Percentiles rank a stretch among this genome's conserved stretches.
Evolutionary conservation across 140 eudicot genomes (phyloP).

Genomic region (Erigeron philadelphicus): DNA sequence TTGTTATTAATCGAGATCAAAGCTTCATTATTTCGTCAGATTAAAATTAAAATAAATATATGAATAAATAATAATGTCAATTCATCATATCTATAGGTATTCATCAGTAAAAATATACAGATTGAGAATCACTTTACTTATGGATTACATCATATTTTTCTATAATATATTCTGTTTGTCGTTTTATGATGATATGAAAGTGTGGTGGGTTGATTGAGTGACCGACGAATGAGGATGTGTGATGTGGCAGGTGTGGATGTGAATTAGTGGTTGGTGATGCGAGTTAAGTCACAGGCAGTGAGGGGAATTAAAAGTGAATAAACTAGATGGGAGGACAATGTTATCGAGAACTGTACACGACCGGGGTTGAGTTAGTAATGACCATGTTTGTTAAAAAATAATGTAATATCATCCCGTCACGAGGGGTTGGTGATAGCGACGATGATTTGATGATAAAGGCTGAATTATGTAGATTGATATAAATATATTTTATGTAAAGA

Average conservation of each 20-base stretch:
- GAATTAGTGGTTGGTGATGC: constrained; percentile 15
- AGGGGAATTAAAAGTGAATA: constrained; percentile 14
- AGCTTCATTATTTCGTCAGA: constrained; percentile 33
- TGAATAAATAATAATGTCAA: constrained; percentile 17
- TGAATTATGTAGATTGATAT: too few relatives aligned
- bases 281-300: constrained; percentile 19
- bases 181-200: constrained; percentile 19
- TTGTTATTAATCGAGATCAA: constrained; percentile 29
- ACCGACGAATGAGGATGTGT: constrained; percentile 9
- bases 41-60: constrained; percentile 13
- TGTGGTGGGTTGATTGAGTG: background rate
- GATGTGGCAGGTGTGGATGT: background rate
- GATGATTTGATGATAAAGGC: too few relatives aligned
- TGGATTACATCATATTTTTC: background rate
- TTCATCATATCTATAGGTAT: too few relatives aligned
- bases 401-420: too few relatives aligned
- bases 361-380: constrained; percentile 25
- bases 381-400: background rate
- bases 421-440: too few relatives aligned
- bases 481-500: too few relatives aligned
- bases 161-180: constrained; percentile 12
- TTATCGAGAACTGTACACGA: constrained; percentile 25
- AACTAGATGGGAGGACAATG: constrained; percentile 21
- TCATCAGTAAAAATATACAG: too few relatives aligned
- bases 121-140: too few relatives aligned